Conservation (phyloP, 257 asterid genomes). For the Solanum chilense region DNA sequence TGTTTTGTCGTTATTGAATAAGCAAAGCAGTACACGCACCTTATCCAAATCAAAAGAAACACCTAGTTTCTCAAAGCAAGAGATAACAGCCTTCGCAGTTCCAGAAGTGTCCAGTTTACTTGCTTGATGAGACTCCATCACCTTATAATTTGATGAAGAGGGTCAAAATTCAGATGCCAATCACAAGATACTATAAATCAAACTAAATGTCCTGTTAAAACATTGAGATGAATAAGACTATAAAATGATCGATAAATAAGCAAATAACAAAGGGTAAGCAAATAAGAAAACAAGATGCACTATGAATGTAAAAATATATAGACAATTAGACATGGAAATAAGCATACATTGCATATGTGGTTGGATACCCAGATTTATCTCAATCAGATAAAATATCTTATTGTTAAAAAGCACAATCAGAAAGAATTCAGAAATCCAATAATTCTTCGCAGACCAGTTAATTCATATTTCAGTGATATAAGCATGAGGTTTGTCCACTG, state of each 20-base stretch:
- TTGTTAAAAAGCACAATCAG: background rate
- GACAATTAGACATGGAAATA: background rate
- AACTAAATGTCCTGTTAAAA: background rate
- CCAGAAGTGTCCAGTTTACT: constrained; percentile 87
- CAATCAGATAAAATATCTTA: background rate
- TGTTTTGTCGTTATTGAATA: background rate
- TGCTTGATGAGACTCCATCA: constrained; percentile 96
- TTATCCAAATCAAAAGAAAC: constrained; percentile 59
- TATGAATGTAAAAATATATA: background rate
- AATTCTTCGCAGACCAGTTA: background rate
- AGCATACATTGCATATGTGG: background rate
- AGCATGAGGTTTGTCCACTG: background rate
- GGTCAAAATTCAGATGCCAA: background rate
- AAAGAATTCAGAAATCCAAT: background rate
- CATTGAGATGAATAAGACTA: background rate
- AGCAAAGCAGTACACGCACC: constrained; percentile 19
- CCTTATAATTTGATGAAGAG: constrained; percentile 23
- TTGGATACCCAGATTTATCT: background rate
- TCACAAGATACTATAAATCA: background rate
- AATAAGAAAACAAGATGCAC: background rate
- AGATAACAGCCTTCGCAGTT: constrained; percentile 90
- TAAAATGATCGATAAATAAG: background rate
- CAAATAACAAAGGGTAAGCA: background rate
- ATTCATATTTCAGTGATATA: background rate
- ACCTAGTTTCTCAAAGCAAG: constrained; percentile 88